Base-by-base conservation (phyloP, 306 rosid species). In the Clitoria ternatea region DNA sequence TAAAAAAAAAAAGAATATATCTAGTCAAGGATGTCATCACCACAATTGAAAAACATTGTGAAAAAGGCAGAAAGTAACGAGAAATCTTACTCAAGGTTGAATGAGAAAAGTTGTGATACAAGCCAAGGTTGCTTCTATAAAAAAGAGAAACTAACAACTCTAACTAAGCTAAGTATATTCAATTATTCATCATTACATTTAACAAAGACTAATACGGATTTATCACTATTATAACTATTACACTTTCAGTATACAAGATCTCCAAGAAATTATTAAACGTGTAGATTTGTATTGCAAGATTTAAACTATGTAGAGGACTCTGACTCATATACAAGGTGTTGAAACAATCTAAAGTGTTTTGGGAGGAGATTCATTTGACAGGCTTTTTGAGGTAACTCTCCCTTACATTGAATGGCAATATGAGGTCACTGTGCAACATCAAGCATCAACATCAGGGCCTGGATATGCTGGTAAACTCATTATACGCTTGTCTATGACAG, bases 381-480 rank as follows among this genome's bases (percentile, higher is more conserved):
- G 29, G 22, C 42, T 6, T 7, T 11, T 23, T 52, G 47, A 47
- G 29, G 66, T 5, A 62, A 32, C 19, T 22, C 11, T 40, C 61
- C 52, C 5, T 43, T 15, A 54, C 36, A 44, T 26, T 48, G 65
- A 68, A 64, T 63, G 29, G 13, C 19, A 64, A 10, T 33, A 10
- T 52, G 65, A 67, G 44, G 64, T 66, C 33, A 17, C 57, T 44
- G 22, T 12, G 75, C 4, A 63, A 61, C 67, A 57, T 85, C 78
- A 93, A 26, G 92, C 82, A 78, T 88, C 89, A 5, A 24, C 49
- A 23, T 29, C 5, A 1, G 98, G 97, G 57, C 98, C 97, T 19
- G 98, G 98, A 90, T 94, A 94, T 40, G 98, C 90, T 5, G 97
- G 98, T 17, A 94, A 75, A 76, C 97, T 94, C 98, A 90, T 90